phyloP scores from a whole-genome alignment of 345 rosid genomes.

The rapeseed (Brassica napus) region Da-Ae NC_063448.1:13273001-13273500 shows the following conservation, averaged over 20 bases:
- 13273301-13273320: neutral
- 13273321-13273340: neutral
- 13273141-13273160: neutral
- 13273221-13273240: neutral
- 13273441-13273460: neutral
- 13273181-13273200: neutral
- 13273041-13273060: neutral
- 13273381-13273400: neutral
- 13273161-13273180: neutral
- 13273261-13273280: neutral
- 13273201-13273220: neutral
- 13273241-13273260: neutral
- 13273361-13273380: neutral
- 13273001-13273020: neutral
- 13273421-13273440: neutral
- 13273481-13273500: neutral
- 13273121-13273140: neutral
- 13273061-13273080: neutral
- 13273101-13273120: neutral
- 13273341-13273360: neutral
- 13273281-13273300: neutral
- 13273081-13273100: neutral
- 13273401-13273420: neutral
- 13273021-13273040: neutral
- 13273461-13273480: neutral